Percentiles rank a stretch among this genome's conserved stretches.
These are phyloP conservation scores for Oxytropis ochrocephala DNA, from an alignment of 306 rosid species.

Conservation along the genomic window DNA sequence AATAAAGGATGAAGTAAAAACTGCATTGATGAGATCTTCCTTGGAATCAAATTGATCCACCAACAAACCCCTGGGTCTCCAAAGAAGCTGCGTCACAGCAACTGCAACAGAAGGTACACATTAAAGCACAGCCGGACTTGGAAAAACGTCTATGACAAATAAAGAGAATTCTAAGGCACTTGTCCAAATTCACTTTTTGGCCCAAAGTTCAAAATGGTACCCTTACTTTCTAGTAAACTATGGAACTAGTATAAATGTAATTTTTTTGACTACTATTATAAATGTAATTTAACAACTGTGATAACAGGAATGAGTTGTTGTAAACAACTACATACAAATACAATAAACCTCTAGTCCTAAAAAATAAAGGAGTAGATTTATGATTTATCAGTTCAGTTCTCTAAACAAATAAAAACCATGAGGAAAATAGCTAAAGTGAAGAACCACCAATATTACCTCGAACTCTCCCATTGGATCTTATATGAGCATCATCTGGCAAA, in stretches of 20 bases:
- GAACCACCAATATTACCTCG: slow-evolving; percentile 51
- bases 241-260: not conserved
- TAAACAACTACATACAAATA: not conserved
- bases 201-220: not conserved
- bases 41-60: slow-evolving; percentile 92
- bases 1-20: slow-evolving; percentile 92
- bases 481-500: slow-evolving; percentile 81
- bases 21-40: slow-evolving; percentile 96
- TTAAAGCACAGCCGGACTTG: not conserved
- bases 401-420: not conserved
- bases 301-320: not conserved
- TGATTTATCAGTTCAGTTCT: not conserved
- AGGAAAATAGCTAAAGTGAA: not conserved
- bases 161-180: not conserved
- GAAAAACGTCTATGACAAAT: not conserved
- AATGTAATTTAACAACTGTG: not conserved
- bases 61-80: slow-evolving; percentile 95
- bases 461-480: slow-evolving; percentile 80
- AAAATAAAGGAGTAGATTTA: not conserved
- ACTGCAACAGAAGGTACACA: slow-evolving; percentile 42
- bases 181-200: not conserved
- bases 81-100: slow-evolving; percentile 86
- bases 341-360: not conserved
- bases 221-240: not conserved
- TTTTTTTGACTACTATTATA: too few relatives aligned